Evolutionary conservation across 768 basidiomycete genomes (phyloP).

Genomic region (Suillus subluteus): DNA sequence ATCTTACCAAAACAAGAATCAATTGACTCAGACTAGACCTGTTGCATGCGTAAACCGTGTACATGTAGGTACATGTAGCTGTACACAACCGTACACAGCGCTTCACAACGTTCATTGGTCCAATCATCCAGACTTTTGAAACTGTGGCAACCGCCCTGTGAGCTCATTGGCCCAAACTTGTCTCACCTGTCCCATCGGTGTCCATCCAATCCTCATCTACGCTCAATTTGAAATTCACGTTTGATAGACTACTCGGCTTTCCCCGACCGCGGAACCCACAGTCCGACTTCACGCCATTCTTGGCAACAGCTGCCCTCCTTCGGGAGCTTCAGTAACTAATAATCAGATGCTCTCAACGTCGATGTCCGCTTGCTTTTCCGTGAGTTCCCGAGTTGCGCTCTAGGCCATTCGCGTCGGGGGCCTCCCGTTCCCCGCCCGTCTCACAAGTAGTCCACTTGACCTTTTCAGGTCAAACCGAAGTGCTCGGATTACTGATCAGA

Average conservation of each 20-base stretch:
- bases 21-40: background rate
- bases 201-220: too few relatives aligned
- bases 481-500: background rate
- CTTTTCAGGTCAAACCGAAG: background rate
- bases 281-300: conserved; percentile 14
- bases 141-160: background rate
- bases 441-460: background rate
- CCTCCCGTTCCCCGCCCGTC: background rate
- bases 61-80: background rate
- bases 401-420: background rate
- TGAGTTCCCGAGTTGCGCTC: background rate
- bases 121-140: background rate
- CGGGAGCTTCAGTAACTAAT: background rate
- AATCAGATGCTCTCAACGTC: background rate
- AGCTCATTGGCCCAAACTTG: too few relatives aligned
- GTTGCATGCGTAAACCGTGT: background rate
- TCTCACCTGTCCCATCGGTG: too few relatives aligned
- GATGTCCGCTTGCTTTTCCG: background rate
- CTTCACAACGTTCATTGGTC: background rate
- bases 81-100: background rate
- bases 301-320: background rate
- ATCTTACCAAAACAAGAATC: too few relatives aligned
- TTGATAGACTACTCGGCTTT: conserved; percentile 17
- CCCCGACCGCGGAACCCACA: background rate
- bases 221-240: background rate